phyloP scores from a whole-genome alignment of 306 rosid genomes.

The Begonia peltatifolia region DNA sequence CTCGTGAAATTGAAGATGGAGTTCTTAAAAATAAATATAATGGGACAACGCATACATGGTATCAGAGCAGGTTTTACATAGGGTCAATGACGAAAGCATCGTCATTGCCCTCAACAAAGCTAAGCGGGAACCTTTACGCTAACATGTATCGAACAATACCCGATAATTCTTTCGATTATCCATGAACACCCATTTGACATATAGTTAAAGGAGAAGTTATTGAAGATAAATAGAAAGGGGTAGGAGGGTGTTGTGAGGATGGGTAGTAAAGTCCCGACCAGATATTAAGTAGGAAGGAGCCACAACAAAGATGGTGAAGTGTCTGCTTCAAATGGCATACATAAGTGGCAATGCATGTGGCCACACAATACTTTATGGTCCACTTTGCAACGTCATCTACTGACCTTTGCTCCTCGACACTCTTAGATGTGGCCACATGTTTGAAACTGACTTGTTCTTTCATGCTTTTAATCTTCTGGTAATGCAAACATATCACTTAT shows the following conservation, averaged over 20 bases:
- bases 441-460: slow-evolving; percentile 9
- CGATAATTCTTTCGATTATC: not conserved
- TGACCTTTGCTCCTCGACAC: slow-evolving; percentile 2
- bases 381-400: slow-evolving; percentile 5
- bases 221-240: not conserved
- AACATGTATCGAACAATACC: not conserved
- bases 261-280: not conserved
- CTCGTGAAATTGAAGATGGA: too few relatives aligned
- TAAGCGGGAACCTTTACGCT: not conserved
- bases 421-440: slow-evolving; percentile 11
- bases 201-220: not conserved
- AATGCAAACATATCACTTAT: not conserved
- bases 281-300: slow-evolving; percentile 9
- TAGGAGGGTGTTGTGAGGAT: not conserved
- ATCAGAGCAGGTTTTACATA: too few relatives aligned
- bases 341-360: slow-evolving; percentile 19
- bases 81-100: too few relatives aligned
- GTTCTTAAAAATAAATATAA: too few relatives aligned
- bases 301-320: slow-evolving; percentile 14
- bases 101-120: not conserved
- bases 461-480: not conserved
- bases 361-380: slow-evolving; percentile 12
- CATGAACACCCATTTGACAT: not conserved
- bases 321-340: slow-evolving; percentile 13
- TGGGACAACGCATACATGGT: too few relatives aligned